Evolutionary conservation across 2,329 filamentous ascomycete species (phyloP), one percentile per base, ranked within the genome.

Genomic region (Pezicula carpinea): DNA sequence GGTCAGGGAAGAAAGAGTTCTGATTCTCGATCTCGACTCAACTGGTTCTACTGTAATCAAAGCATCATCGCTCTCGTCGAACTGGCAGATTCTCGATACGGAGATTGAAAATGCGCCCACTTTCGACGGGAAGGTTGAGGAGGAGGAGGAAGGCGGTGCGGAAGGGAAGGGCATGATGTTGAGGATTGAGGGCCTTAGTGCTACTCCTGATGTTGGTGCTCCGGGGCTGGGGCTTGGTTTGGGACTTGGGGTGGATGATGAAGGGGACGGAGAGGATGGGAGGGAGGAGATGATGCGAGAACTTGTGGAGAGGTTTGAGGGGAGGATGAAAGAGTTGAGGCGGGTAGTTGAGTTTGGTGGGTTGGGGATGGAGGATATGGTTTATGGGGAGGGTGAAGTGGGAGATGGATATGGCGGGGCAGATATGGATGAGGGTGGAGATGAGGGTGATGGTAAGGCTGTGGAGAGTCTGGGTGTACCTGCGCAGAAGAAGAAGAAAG

Each of bases 1-100:
- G 39, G 54, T 44, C 11, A 50, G 50, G n/a, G 59, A 61, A 43
- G 59, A 62, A 17, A 54, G 79, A 41, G 68, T 78, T 32, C 62
- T 84, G 36, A 59, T 85, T 23, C 66, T 85, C 6, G 79, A 85
- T 56, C 66, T 85, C 15, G 65, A 67, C 13, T 65, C 68, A 13
- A 59, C 64, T 6, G 66, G 70, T 4, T 79, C 76, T 65, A 66
- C 67, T 21, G 79, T 97, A 1, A 71, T 78, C 0, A 81, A 80
- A 47, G 85, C 87, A 1, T 81, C 85, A 35, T 90, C 85, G 52
- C 69, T 96, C 11, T 86, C 81, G 7, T 70, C 83, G 0, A 79
- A 85, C 42, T 97, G 92, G 83, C 82, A 85, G 58, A 73, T 85
- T 13, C 68, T 80, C 29, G 67, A 69, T 14, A 75, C 76, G 0